These are phyloP conservation scores for Pseudodiploospora longispora DNA, from an alignment of 2,329 filamentous ascomycete genomes.

Conservation along the genomic window DNA sequence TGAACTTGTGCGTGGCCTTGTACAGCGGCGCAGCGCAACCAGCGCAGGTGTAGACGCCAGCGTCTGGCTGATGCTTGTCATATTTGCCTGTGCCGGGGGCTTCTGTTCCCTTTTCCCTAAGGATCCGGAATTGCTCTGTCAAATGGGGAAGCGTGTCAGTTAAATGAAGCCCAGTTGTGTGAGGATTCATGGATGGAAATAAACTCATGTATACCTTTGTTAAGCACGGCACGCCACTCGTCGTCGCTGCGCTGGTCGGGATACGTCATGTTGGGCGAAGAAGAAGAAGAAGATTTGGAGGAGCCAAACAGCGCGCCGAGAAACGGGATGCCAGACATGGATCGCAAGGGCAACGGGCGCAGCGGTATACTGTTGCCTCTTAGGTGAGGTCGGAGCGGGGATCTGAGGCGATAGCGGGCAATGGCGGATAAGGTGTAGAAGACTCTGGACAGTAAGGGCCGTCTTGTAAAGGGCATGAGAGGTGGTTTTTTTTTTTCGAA, in stretches of 20 bases:
- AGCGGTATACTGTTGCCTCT: constrained; percentile 6
- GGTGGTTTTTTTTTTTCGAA: neutral
- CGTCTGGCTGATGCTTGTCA: constrained; percentile 71
- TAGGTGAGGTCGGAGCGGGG: constrained; percentile 14
- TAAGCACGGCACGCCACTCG: constrained; percentile 86
- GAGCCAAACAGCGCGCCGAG: constrained; percentile 67
- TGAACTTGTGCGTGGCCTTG: constrained; percentile 90
- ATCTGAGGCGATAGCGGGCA: constrained; percentile 23
- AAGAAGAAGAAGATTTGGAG: constrained; percentile 43
- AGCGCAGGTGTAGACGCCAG: constrained; percentile 80
- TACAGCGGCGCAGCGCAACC: constrained; percentile 85
- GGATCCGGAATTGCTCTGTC: constrained; percentile 87
- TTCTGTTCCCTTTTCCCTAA: constrained; percentile 90
- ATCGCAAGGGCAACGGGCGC: constrained; percentile 28
- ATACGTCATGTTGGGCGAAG: constrained; percentile 56
- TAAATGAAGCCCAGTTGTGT: neutral
- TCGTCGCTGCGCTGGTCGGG: constrained; percentile 73
- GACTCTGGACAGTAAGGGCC: constrained; percentile 37
- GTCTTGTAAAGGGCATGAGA: constrained; percentile 40
- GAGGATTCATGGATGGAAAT: neutral
- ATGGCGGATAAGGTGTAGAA: constrained; percentile 40
- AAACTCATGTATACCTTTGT: constrained; percentile 30
- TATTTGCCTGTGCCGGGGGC: constrained; percentile 70
- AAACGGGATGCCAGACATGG: constrained; percentile 75
- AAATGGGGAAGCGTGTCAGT: constrained; percentile 5